Base-by-base conservation (phyloP, 2,329 filamentous ascomycete genomes). In the Parastagonospora avenae region DNA sequence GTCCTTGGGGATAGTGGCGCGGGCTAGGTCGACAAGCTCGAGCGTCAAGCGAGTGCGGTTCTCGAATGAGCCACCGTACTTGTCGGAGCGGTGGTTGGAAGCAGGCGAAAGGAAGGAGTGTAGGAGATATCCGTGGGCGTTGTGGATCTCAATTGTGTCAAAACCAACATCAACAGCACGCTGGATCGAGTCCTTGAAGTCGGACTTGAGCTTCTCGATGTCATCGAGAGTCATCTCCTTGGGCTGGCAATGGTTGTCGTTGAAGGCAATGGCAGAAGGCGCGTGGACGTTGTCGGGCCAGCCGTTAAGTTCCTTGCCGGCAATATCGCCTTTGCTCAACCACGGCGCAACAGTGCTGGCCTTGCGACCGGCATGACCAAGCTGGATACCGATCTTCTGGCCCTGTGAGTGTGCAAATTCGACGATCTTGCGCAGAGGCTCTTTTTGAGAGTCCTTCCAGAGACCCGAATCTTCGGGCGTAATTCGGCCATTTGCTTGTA, bases 391-490 rank as follows among this genome's bases (percentile, higher is more conserved):
- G 45, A 90, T 85, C 57, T 89, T 85, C 66, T 91, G 86, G 67
- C 81, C 82, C 74, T 96, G 92, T 24, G 83, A 85, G 77, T 95
- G 91, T 2, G 88, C 84, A 56, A 92, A 95, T 54, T 95, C 89
- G 31, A 87, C 84, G 39, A 93, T 82, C 52, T 83, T 82, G 67
- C 81, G 83, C 50, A 95, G 76, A 0, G 87, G 86, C 56, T 82
- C 86, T 53, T 92, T 87, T 72, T 97, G 92, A 30, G 82, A 85
- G 71, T 96, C 92, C 55, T 88, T 81, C 92, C 92, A 97, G 7
- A 97, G 76, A 0, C 92, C 91, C 10, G 79, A 76, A 70, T 93
- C 90, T 70, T 92, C 81, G 1, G 91, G 91, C 0, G 89, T 89
- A 77, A 96, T 96, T 48, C 92, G 84, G 27, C 92, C 92, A 60